phyloP scores from a whole-genome alignment of 2,329 filamentous ascomycete genomes.

The Trichoderma simmonsii region DNA sequence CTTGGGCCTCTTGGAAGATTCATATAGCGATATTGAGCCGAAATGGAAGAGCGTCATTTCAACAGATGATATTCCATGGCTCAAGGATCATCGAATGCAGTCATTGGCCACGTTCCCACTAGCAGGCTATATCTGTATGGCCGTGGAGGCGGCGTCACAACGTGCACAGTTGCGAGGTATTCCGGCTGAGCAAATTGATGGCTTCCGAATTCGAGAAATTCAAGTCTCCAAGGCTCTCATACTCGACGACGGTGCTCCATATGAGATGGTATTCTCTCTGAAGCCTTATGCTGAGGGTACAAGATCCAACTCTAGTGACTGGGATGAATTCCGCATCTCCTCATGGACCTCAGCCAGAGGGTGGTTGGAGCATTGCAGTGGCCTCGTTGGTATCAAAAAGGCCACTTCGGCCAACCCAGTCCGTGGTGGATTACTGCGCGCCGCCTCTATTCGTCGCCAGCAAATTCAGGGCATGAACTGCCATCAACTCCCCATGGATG shows the following conservation, averaged over 20 bases:
- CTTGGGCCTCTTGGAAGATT: constrained; percentile 44
- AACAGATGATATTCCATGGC: constrained; percentile 52
- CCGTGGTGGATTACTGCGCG: constrained; percentile 16
- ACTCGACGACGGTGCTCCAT: constrained; percentile 26
- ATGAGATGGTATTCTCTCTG: constrained; percentile 28
- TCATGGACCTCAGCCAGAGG: constrained; percentile 50
- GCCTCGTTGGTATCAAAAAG: constrained; percentile 43
- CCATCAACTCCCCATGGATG: constrained; percentile 18
- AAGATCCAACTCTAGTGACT: constrained; percentile 39
- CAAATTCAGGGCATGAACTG: background rate
- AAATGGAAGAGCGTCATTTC: constrained; percentile 49
- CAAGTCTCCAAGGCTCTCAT: constrained; percentile 29
- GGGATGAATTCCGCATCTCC: constrained; percentile 56
- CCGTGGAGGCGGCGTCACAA: constrained; percentile 45
- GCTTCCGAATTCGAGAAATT: constrained; percentile 26
- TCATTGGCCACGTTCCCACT: constrained; percentile 54
- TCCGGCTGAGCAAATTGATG: constrained; percentile 23
- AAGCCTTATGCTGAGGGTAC: constrained; percentile 30
- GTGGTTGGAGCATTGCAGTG: constrained; percentile 58
- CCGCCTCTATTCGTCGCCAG: constrained; percentile 18
- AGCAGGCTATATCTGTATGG: constrained; percentile 52
- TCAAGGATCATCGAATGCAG: constrained; percentile 57
- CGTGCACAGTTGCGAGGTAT: constrained; percentile 27
- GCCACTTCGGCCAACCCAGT: constrained; percentile 24
- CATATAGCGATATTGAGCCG: constrained; percentile 44